These are phyloP conservation scores for Leccinum incarnatum DNA, from an alignment of 768 basidiomycete genomes.

Conservation along the genomic window DNA sequence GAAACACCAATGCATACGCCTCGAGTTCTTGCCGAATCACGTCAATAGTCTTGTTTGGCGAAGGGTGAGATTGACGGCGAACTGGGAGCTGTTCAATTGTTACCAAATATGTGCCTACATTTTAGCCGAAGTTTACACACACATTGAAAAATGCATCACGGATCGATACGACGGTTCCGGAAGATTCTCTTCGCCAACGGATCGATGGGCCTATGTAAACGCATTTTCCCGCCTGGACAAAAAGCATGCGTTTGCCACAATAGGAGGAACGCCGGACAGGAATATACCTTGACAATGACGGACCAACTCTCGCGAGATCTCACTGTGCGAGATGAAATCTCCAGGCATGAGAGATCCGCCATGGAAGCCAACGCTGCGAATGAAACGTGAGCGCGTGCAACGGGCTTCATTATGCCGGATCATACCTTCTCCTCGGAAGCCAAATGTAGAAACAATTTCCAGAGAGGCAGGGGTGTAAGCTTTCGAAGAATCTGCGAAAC, in stretches of 20 bases:
- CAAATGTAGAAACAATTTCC: constrained; percentile 64
- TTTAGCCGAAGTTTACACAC: constrained; percentile 22
- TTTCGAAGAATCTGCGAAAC: constrained; percentile 69
- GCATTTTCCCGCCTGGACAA: constrained; percentile 54
- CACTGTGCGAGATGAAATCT: constrained; percentile 75
- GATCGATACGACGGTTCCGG: constrained; percentile 80
- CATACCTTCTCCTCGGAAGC: constrained; percentile 91
- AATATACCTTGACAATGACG: constrained; percentile 69
- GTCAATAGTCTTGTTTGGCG: constrained; percentile 58
- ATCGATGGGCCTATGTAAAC: constrained; percentile 73
- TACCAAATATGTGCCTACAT: not conserved
- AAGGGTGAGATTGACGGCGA: constrained; percentile 68
- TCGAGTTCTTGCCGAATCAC: constrained; percentile 71
- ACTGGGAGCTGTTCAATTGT: constrained; percentile 63
- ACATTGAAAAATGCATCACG: constrained; percentile 92
- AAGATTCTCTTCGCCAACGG: constrained; percentile 67
- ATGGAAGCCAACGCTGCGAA: constrained; percentile 78
- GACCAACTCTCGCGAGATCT: constrained; percentile 68
- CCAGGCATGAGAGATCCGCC: constrained; percentile 74
- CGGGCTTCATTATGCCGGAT: not conserved
- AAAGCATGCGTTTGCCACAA: not conserved
- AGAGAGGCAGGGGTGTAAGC: constrained; percentile 50
- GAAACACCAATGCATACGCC: constrained; percentile 68
- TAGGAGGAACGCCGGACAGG: not conserved
- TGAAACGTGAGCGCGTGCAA: constrained; percentile 8